Evolutionary conservation across 371 early-diverging fungal species (phyloP), one percentile per base, ranked within the genome.

Genomic region (Rhizopus arrhizus): DNA sequence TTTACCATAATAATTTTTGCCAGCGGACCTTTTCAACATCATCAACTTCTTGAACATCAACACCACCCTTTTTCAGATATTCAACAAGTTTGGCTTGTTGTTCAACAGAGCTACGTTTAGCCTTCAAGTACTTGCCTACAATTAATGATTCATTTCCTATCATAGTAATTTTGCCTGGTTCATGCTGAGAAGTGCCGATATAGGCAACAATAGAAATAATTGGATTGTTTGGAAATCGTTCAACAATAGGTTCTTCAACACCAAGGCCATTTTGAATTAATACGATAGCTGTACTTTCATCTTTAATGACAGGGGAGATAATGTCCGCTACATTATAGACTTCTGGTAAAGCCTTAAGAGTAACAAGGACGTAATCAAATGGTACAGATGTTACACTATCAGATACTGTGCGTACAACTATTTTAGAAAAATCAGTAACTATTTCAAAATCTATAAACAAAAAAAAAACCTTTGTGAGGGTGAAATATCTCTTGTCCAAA

Each of bases 251-350:
- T 10, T 83, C 83, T 61, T 94, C 95, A 15, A 92, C 83, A 22
- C 79, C 94, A 42, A 94, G 72, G 3, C 95, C 94, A 70, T 95
- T 95, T 69, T 95, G 95, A 40, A 94, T 88, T 62, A 94, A 68
- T 3, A 92, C 84, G 36, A 95, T 85, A 2, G 83, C 60, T 12
- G 91, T 89, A 11, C 83, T 70, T 29, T 68, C 64, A 5, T 78
- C 68, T 28, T 48, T 48, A 3, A 90, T 85, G 0, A 85, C 86
- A 31, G 90, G 85, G 2, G 75, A 80, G 65, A 90, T 84, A 22
- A 88, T 77, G 3, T 83, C 82, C 11, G 87, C 80, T 31, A 86
- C 80, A 58, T 83, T 80, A 54, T 78, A 80, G 0, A 86, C 62
- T 33, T 88, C 84, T 9, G 91, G 89, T 56, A 91, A 62, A 3